Conservation (phyloP, 1,139 yeast species). For the Geotrichum citri-aurantii region DNA sequence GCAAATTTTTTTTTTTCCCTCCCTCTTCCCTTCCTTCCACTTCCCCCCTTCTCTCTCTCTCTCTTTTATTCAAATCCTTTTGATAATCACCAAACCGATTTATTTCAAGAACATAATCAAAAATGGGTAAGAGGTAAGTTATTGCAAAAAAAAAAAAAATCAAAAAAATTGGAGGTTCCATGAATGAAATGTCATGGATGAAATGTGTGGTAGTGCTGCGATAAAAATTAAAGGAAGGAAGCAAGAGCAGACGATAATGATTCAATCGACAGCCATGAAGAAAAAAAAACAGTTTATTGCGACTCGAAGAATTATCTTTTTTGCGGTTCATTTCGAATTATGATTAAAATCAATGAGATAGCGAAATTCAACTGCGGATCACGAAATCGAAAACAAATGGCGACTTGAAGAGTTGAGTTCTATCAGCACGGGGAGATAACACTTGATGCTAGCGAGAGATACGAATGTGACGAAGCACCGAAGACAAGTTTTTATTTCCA, state of each 20-base stretch:
- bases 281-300: too few relatives aligned
- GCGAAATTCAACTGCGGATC: too few relatives aligned
- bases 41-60: neutral
- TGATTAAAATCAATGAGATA: too few relatives aligned
- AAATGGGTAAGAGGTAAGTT: conserved; percentile 74
- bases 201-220: neutral
- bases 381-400: too few relatives aligned
- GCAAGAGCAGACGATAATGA: neutral
- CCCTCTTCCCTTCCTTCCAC: neutral
- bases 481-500: too few relatives aligned
- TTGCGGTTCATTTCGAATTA: too few relatives aligned
- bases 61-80: neutral
- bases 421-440: too few relatives aligned
- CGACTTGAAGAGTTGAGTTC: too few relatives aligned
- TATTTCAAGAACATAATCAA: conserved; percentile 28
- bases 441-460: too few relatives aligned
- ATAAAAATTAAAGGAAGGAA: neutral
- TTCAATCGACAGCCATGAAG: neutral
- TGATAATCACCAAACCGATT: neutral
- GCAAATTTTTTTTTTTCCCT: neutral
- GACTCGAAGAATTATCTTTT: too few relatives aligned
- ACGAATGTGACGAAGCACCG: too few relatives aligned
- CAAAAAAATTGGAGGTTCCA: neutral
- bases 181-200: neutral
- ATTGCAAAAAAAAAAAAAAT: neutral